Evolutionary conservation across 768 basidiomycete genomes (phyloP), one percentile per base, ranked within the genome.

Genomic region (Rhizopogon vinicolor): DNA sequence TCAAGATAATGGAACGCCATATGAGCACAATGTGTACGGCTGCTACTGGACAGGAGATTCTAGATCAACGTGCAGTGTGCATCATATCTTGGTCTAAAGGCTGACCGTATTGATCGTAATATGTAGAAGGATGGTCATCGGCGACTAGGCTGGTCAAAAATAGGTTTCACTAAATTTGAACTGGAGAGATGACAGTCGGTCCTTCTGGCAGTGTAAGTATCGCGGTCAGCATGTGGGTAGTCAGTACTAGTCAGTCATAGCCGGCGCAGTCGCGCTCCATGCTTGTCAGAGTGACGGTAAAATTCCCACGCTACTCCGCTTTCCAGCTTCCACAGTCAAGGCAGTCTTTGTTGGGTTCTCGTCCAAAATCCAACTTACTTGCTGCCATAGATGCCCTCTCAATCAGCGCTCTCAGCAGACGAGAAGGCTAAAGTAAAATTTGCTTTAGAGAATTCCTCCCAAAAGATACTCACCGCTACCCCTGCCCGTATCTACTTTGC

Each of bases 401-500:
- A 84, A 58, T 85, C 88, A 3, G 81, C 85, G 2, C 75, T 96
- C 29, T 81, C 79, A 18, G 68, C 76, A 35, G 86, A 87, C 56
- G 95, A 97, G 61, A 98, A 92, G 72, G 67, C 75, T 31, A 87
- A 83, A 62, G 79, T 98, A 60, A 89, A 87, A 68, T 71, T 76
- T 10, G 79, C 84, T 3, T 70, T 91, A 19, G 76, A 84, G 3
- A 63, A 69, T 0, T 69, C 80, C 3, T 72, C 62, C 19, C 82
- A 85, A 75, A 96, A 96, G 77, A 90, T 96, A 60, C 63, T 84
- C 43, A 83, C 72, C 41, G 94, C 93, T n/a, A 84, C 89, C 0
- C 79, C 92, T 39, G 91, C 86, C 10, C 82, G 96, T 42, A 80
- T 99, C 53, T 99, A 98, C 75, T 92, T 91, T 72, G 93, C 94